Evolutionary conservation across 2,329 filamentous ascomycete genomes (phyloP), one percentile per base, ranked within the genome.

Genomic region (Thielaviopsis musarum): DNA sequence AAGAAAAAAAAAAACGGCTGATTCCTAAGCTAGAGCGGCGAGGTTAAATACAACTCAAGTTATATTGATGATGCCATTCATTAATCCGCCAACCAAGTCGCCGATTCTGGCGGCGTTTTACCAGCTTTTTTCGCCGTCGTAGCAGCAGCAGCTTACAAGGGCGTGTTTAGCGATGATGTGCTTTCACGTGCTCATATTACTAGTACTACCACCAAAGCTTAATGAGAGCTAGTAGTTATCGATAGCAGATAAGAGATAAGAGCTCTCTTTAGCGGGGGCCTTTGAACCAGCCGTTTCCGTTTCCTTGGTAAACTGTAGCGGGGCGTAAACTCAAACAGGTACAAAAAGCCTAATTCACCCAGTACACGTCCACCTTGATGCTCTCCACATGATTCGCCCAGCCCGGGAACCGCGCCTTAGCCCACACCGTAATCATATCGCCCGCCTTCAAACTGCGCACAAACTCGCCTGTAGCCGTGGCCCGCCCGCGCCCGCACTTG

Each of bases 361-460:
- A 84, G 65, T 80, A 83, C 26, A 84, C 72, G 60, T 80, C 77
- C 30, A 84, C 69, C 66, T 73, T 72, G 1, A 77, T 75, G 13
- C 69, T 71, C 54, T 77, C 67, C 10, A 83, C 67, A 13, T 69
- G 57, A 62, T 84, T 84, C 1, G 58, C 53, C 82, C 82, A 85
- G 0, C 69, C 75, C 0, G 66, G 67, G 59, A 80, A 84, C 61
- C 81, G 74, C 1, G 79, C 74, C 67, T 78, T 81, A 0, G 71
- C 80, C 81, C 81, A 84, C 1, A 84, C 65, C 0, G 80, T 83
- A 12, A 84, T 69, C 19, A 81, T 75, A 64, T 85, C 82, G 0
- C 82, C 82, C n/a, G 81, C 63, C 63, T 74, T 75, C 63, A 85
- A 65, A 53, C 69, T 71, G 17, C 77, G 74, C 38, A 85, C 75